Percentiles rank a stretch among this genome's conserved stretches.
Conservation (phyloP, 2,329 filamentous ascomycete genomes). For the Amylocarpus encephaloides region DNA sequence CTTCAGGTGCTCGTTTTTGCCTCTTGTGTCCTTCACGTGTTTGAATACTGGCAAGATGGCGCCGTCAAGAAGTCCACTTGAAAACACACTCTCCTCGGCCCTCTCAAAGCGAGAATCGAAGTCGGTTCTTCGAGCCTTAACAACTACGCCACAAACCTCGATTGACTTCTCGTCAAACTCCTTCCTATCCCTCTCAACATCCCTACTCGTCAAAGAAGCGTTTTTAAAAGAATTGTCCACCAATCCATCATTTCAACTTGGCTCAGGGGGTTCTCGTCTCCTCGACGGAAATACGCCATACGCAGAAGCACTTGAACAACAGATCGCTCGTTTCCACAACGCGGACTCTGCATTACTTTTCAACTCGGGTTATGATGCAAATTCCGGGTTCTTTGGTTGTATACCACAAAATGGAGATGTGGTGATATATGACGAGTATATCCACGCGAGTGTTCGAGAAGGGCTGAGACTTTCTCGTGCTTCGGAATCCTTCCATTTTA, state of each 20-base stretch:
- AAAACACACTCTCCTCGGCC: background rate
- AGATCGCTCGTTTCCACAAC: slow-evolving; percentile 54
- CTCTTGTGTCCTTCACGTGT: too few species aligned
- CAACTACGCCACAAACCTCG: slow-evolving; percentile 56
- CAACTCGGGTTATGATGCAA: slow-evolving; percentile 52
- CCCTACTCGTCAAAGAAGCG: slow-evolving; percentile 9
- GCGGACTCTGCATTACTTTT: slow-evolving; percentile 53
- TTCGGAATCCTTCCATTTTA: slow-evolving; percentile 41
- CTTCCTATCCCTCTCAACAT: slow-evolving; percentile 25
- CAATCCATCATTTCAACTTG: slow-evolving; percentile 16
- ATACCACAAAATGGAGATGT: slow-evolving; percentile 47
- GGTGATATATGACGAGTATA: slow-evolving; percentile 58
- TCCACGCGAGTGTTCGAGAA: slow-evolving; percentile 59
- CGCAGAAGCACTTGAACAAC: slow-evolving; percentile 50
- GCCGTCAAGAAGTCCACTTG: background rate
- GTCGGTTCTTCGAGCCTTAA: slow-evolving; percentile 38
- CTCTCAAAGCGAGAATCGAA: slow-evolving; percentile 16
- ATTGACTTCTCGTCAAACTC: slow-evolving; percentile 38
- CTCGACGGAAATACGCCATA: slow-evolving; percentile 59
- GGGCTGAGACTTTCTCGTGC: slow-evolving; percentile 34
- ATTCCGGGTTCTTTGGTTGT: slow-evolving; percentile 43
- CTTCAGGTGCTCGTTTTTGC: too few species aligned
- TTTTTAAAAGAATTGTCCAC: slow-evolving; percentile 16
- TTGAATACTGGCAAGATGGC: too few species aligned
- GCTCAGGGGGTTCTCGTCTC: slow-evolving; percentile 50